Percentiles rank a stretch among this genome's conserved stretches.
Conservation (phyloP, 2,329 filamentous ascomycete genomes). For the Coniochaeta prunicola region DNA sequence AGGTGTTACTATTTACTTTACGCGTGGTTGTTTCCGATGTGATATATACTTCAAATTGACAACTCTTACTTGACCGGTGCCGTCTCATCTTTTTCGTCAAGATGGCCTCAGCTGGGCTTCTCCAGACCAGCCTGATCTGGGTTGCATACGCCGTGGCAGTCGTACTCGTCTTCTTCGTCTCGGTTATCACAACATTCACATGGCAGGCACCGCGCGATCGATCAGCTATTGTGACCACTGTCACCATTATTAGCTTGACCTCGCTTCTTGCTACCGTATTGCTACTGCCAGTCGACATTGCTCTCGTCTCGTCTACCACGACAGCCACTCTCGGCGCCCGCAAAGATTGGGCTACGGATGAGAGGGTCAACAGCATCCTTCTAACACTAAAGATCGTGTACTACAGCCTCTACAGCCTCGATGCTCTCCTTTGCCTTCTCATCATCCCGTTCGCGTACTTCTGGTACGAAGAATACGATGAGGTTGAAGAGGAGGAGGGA, state of each 20-base stretch:
- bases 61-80: not conserved
- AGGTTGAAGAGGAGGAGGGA: conserved; percentile 76
- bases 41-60: not conserved
- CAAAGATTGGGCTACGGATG: conserved; percentile 90
- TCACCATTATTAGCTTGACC: conserved; percentile 82
- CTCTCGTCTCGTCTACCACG: conserved; percentile 83
- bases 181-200: conserved; percentile 79
- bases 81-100: conserved; percentile 8
- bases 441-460: conserved; percentile 96
- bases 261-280: conserved; percentile 86
- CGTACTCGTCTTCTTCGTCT: conserved; percentile 65
- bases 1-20: not conserved
- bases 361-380: conserved; percentile 70
- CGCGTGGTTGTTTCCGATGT: not conserved
- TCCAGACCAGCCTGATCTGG: conserved; percentile 92
- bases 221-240: conserved; percentile 70
- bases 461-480: conserved; percentile 95
- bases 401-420: conserved; percentile 85
- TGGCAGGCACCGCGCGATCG: conserved; percentile 88
- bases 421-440: conserved; percentile 81
- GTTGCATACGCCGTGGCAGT: conserved; percentile 83
- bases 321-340: conserved; percentile 69
- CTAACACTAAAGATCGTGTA: conserved; percentile 82
- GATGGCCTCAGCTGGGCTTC: conserved; percentile 42
- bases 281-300: conserved; percentile 89